phyloP scores from a whole-genome alignment of 805 yeast species.

The Metschnikowia lochheadii region DNA sequence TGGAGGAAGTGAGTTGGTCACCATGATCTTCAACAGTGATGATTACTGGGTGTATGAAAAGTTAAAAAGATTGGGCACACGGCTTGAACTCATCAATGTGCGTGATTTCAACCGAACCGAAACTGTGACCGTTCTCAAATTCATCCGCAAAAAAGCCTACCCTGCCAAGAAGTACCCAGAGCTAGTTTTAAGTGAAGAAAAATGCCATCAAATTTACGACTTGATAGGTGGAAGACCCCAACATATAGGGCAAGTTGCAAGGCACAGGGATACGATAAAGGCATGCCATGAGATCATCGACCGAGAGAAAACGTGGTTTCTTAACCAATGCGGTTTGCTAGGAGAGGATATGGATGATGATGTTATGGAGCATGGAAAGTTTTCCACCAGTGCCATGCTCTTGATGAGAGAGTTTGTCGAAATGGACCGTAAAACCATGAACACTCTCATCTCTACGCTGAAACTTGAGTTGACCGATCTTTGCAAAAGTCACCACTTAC shows the following conservation, averaged over 20 bases:
- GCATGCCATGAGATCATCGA: conserved; percentile 73
- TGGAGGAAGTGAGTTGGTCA: conserved; percentile 67
- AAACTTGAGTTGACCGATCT: conserved; percentile 13
- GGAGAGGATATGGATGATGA: conserved; percentile 85
- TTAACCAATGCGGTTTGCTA: conserved; percentile 74
- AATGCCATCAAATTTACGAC: conserved; percentile 56
- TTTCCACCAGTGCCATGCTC: conserved; percentile 68
- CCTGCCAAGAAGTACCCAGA: conserved; percentile 33
- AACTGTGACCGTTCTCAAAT: conserved; percentile 50
- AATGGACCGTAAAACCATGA: conserved; percentile 47
- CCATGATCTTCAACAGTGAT: conserved; percentile 72
- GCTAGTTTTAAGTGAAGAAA: conserved; percentile 28
- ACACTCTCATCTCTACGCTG: conserved; percentile 18
- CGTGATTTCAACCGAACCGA: conserved; percentile 56
- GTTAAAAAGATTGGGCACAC: conserved; percentile 64
- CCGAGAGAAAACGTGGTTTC: conserved; percentile 79
- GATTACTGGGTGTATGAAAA: conserved; percentile 87
- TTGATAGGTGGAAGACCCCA: conserved; percentile 83
- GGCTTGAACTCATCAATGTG: conserved; percentile 68
- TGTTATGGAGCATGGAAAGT: conserved; percentile 80
- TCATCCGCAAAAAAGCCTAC: conserved; percentile 43
- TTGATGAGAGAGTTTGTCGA: conserved; percentile 66
- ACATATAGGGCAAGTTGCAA: conserved; percentile 67
- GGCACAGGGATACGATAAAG: conserved; percentile 49
- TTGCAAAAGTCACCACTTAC: conserved; percentile 49